phyloP scores from a whole-genome alignment of 164 flowering plant genomes.

The Stephania cephalantha region DNA sequence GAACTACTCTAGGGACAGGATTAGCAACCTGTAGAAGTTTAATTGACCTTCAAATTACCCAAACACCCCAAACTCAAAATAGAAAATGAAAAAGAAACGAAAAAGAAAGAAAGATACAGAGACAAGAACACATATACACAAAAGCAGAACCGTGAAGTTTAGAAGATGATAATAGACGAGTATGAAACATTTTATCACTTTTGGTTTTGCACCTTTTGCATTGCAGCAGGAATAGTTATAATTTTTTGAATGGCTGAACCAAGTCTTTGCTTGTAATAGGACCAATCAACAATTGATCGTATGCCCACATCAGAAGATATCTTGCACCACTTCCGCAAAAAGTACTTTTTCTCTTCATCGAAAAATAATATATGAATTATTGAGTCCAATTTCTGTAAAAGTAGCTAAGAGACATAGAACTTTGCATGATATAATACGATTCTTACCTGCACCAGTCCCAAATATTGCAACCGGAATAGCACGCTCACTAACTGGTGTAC shows the following conservation, averaged over 20 bases:
- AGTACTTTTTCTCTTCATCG: conserved; percentile 67
- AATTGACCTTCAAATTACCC: background rate
- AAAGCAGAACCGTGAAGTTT: background rate
- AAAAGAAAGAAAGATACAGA: background rate
- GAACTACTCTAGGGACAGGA: conserved; percentile 95
- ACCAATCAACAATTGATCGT: conserved; percentile 95
- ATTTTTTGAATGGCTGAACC: conserved; percentile 94
- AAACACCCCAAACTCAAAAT: background rate
- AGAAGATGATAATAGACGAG: background rate
- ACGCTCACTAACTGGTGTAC: conserved; percentile 97
- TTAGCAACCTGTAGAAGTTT: conserved; percentile 62
- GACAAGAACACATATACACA: background rate
- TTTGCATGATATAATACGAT: background rate
- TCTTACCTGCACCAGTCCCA: conserved; percentile 75
- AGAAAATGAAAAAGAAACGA: background rate
- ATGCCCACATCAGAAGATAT: conserved; percentile 79
- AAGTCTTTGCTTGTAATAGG: conserved; percentile 94
- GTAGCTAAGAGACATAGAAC: background rate
- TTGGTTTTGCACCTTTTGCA: conserved; percentile 77
- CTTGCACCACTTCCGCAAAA: conserved; percentile 93
- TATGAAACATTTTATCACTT: background rate
- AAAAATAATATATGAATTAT: conserved; percentile 4
- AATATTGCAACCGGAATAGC: conserved; percentile 99
- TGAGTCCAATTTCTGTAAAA: background rate
- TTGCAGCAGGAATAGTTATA: conserved; percentile 98